Conservation (phyloP, 192 early-diverging fungal species). For the Backusella circina region DNA sequence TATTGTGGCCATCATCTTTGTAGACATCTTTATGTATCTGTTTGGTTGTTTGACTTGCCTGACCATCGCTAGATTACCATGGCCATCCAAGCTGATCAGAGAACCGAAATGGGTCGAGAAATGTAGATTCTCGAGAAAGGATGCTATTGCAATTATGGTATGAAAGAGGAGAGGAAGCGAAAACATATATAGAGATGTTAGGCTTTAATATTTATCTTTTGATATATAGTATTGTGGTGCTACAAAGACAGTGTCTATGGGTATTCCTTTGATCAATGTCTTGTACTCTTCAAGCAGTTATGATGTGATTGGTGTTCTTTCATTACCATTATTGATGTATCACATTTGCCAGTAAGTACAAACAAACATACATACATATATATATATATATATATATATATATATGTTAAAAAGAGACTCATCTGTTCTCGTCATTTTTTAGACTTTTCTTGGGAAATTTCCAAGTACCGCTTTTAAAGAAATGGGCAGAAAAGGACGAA, state of each 20-base stretch:
- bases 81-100: constrained; percentile 14
- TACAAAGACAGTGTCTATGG: constrained; percentile 67
- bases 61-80: constrained; percentile 33
- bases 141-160: constrained; percentile 56
- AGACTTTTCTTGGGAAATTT: constrained; percentile 48
- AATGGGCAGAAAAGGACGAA: constrained; percentile 42
- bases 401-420: neutral
- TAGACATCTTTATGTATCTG: constrained; percentile 48
- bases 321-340: constrained; percentile 58
- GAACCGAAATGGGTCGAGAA: constrained; percentile 25
- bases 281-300: constrained; percentile 45
- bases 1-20: constrained; percentile 46
- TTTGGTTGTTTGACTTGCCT: constrained; percentile 41
- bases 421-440: neutral
- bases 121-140: constrained; percentile 34
- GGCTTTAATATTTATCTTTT: neutral
- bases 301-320: constrained; percentile 46
- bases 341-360: constrained; percentile 40
- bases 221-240: constrained; percentile 55
- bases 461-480: constrained; percentile 47
- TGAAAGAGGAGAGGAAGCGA: neutral
- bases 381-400: too few relatives aligned
- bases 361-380: too few relatives aligned
- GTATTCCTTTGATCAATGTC: constrained; percentile 68
- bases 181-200: neutral